Evolutionary conservation across 148 eudicot species (phyloP).

Genomic region (Chenopodium suecicum): DNA sequence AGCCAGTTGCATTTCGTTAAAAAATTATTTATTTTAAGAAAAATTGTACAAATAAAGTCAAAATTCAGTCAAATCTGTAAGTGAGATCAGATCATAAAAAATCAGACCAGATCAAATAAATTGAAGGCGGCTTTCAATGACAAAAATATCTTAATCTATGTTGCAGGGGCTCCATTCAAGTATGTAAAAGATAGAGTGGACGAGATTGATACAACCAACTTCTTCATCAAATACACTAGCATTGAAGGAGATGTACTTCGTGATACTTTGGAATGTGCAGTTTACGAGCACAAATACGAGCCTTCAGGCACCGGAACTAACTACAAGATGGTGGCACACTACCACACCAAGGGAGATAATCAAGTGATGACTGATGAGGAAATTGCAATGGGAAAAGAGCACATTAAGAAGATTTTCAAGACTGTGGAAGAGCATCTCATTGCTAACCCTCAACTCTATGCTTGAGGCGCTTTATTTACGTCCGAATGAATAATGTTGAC

Average conservation of each 20-base stretch:
- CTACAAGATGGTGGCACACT: slow-evolving; percentile 22
- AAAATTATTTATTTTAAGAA: too few relatives aligned
- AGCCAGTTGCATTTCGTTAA: too few relatives aligned
- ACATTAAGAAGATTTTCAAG: slow-evolving; percentile 16
- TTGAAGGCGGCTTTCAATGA: background rate
- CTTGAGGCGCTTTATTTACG: slow-evolving; percentile 1
- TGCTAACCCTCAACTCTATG: slow-evolving; percentile 29
- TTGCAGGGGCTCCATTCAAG: slow-evolving; percentile 12
- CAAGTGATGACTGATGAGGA: slow-evolving; percentile 24
- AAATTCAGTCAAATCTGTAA: too few relatives aligned
- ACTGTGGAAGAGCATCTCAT: slow-evolving; percentile 27
- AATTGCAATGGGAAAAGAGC: slow-evolving; percentile 15
- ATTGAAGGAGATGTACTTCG: slow-evolving; percentile 19
- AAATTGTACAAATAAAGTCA: too few relatives aligned
- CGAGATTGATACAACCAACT: slow-evolving; percentile 23
- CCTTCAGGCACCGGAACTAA: slow-evolving; percentile 13
- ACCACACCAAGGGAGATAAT: slow-evolving; percentile 20
- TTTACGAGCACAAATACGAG: slow-evolving; percentile 21
- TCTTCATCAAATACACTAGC: slow-evolving; percentile 27
- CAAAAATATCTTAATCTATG: too few relatives aligned
- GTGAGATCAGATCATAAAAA: too few relatives aligned
- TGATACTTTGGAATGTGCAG: slow-evolving; percentile 17
- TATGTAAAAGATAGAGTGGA: slow-evolving; percentile 21
- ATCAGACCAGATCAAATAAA: background rate
- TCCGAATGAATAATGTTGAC: too few relatives aligned